Percentiles rank a stretch among this genome's conserved stretches.
Conservation (phyloP, 805 yeast genomes). For the Candida boidinii region DNA sequence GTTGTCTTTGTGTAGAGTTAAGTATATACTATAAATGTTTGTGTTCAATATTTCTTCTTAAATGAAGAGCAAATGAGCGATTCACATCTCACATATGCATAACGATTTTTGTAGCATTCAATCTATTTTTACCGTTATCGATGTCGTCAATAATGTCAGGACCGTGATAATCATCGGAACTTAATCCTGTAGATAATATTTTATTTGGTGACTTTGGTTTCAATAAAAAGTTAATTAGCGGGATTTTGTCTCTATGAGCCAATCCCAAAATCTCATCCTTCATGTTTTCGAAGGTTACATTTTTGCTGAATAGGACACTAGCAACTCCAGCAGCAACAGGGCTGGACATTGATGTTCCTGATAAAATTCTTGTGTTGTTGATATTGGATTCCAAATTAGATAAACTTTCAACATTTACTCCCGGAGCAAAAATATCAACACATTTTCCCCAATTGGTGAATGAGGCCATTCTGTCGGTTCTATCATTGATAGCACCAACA, state of each 20-base stretch:
- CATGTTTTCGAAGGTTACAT: constrained; percentile 34
- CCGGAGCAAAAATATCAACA: constrained; percentile 81
- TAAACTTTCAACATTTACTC: constrained; percentile 57
- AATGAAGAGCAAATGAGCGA: no score
- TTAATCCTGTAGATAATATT: constrained; percentile 28
- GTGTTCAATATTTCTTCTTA: no score
- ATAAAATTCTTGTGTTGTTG: constrained; percentile 27
- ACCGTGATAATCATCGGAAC: constrained; percentile 10
- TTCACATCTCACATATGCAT: no score
- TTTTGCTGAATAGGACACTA: constrained; percentile 46
- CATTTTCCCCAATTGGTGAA: constrained; percentile 95
- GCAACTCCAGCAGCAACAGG: constrained; percentile 66
- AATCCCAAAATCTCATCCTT: constrained; percentile 32
- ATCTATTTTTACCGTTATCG: no score
- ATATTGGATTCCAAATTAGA: constrained; percentile 22
- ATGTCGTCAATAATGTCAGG: no score
- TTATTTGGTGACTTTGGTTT: constrained; percentile 55
- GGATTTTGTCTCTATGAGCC: constrained; percentile 40
- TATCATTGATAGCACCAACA: constrained; percentile 84
- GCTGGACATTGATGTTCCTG: constrained; percentile 81
- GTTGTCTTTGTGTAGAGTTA: no score
- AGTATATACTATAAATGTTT: no score
- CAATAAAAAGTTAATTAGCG: constrained; percentile 32
- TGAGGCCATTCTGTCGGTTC: constrained; percentile 56
- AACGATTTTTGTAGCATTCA: no score